Conservation (phyloP, 495 filamentous ascomycete genomes). For the Pyrenula massariospora region DNA sequence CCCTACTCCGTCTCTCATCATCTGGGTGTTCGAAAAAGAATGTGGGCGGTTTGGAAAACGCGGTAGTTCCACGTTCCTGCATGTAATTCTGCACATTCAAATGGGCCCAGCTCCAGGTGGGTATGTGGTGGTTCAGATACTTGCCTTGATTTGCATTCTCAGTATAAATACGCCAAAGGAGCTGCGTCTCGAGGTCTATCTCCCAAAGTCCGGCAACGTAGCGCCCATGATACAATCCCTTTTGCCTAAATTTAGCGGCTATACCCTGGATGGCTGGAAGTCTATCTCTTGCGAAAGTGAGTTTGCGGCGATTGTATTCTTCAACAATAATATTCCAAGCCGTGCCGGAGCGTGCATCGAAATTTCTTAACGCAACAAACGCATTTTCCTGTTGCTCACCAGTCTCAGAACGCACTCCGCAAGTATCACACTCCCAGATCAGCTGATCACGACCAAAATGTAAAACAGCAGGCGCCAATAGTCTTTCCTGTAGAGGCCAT, state of each 20-base stretch:
- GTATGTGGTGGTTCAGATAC: background rate
- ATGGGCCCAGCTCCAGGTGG: background rate
- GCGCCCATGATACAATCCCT: background rate
- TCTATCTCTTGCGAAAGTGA: background rate
- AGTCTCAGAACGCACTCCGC: background rate
- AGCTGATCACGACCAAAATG: background rate
- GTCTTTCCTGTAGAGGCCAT: background rate
- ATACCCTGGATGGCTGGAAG: background rate
- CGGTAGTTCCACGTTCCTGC: background rate
- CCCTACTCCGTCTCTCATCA: background rate
- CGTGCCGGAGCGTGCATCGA: background rate
- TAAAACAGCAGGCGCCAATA: background rate
- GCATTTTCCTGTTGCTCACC: background rate
- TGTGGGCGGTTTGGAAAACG: background rate
- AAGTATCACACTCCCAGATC: background rate
- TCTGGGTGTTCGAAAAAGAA: background rate
- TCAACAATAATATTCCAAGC: background rate
- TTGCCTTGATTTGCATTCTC: background rate
- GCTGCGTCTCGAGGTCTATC: background rate
- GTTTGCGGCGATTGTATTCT: background rate
- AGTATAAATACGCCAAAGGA: background rate
- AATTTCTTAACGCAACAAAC: background rate
- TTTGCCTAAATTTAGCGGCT: background rate
- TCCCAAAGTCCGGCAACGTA: background rate
- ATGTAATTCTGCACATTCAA: background rate